Evolutionary conservation across 805 yeast species (phyloP).

Genomic region (Candida namnaoensis): DNA sequence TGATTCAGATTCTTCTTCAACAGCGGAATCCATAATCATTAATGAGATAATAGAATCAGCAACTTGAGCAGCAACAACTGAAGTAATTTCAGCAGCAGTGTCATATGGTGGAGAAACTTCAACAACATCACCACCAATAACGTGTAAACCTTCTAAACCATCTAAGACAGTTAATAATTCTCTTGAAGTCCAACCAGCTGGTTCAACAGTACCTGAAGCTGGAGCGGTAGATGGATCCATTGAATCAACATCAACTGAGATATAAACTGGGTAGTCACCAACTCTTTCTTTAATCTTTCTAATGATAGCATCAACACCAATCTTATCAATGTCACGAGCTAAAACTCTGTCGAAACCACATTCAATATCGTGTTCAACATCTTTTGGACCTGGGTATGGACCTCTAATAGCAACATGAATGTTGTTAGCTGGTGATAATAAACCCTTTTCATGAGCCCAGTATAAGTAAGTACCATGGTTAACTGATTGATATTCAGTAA

Average conservation of each 20-base stretch:
- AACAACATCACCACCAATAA: conserved; percentile 44
- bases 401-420: conserved; percentile 62
- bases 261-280: conserved; percentile 32
- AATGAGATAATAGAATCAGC: conserved; percentile 38
- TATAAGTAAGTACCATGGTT: conserved; percentile 68
- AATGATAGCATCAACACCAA: conserved; percentile 31
- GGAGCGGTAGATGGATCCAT: conserved; percentile 46
- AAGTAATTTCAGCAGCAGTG: conserved; percentile 49
- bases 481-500: conserved; percentile 45
- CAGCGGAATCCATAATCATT: conserved; percentile 23
- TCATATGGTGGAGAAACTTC: conserved; percentile 57
- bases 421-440: conserved; percentile 36
- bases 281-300: conserved; percentile 25
- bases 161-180: conserved; percentile 35
- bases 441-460: conserved; percentile 63
- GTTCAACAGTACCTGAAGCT: conserved; percentile 45
- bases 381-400: conserved; percentile 35
- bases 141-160: conserved; percentile 33
- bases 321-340: conserved; percentile 36
- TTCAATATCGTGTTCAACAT: conserved; percentile 32
- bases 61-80: conserved; percentile 58
- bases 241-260: conserved; percentile 41
- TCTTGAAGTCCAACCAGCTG: conserved; percentile 43
- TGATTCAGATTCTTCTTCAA: neutral
- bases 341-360: conserved; percentile 41